Base-by-base conservation (phyloP, 805 yeast species). In the Lipomyces kockii region DNA sequence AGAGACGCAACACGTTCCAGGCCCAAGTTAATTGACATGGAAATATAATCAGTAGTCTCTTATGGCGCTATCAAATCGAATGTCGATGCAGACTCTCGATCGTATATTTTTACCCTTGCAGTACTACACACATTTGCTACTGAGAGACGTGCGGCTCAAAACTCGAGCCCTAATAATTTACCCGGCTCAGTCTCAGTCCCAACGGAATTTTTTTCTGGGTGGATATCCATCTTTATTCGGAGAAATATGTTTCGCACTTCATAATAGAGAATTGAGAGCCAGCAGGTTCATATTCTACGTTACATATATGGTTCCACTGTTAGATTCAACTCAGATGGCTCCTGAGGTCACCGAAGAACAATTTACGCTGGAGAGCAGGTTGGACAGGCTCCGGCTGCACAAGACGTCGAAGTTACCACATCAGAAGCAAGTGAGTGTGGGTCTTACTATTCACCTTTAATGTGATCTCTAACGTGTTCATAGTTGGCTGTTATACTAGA, bases 391-490 rank as follows among this genome's bases (percentile, higher is more conserved):
- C 72, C 85, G 97, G 77, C 73, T 81, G 3, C 97, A 92, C 75
- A 80, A 84, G 73, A 83, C 80, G 69, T 91, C 97, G n/a, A 92
- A 91, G 76, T 80, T 93, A 61, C 92, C 89, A 29, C 91, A 92
- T 78, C 98, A 92, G 80, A 90, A 89, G 75, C 92, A 89, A 76
- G 78, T 77, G 72, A 46, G 76, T 27, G 12, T 11, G 0, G 49
- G 14, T 43, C 22, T 43, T n/a, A 37, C 43, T 4, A 51, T 17
- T 34, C 62, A 7, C 17, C 9, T n/a, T 43, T 27, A 35, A n/a
- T 32, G 29, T 20, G 3, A 37, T 37, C 3, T 43, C 49, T 43
- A 43, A 43, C 20, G 17, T 7, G 25, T 20, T 5, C 22, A 1
- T 37, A 67, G 68, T 58, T 67, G 4, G 34, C 97, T 8, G 80